Conservation (phyloP, 208 protist species). For the Trypanosoma avium region DNA sequence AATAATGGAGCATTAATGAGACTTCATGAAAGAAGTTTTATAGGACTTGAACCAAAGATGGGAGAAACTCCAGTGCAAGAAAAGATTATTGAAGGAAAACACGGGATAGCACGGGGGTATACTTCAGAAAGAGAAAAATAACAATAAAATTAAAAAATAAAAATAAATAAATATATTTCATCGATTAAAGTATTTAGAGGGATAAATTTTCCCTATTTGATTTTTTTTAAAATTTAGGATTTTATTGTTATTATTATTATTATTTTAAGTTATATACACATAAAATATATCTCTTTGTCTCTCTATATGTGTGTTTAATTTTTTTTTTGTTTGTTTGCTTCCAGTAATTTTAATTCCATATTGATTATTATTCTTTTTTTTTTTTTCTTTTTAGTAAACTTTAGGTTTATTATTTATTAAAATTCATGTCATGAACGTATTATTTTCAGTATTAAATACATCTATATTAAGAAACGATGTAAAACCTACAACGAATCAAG, state of each 20-base stretch:
- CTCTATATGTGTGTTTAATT: not conserved
- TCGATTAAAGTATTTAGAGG: not conserved
- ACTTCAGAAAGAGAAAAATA: constrained; percentile 38
- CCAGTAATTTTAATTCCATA: constrained; percentile 13
- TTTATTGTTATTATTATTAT: no score
- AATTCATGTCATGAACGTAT: not conserved
- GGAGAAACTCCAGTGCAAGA: constrained; percentile 79
- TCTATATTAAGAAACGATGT: not conserved
- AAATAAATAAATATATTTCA: not conserved
- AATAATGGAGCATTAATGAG: constrained; percentile 49
- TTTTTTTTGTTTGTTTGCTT: not conserved
- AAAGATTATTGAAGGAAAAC: constrained; percentile 58
- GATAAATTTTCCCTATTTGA: not conserved
- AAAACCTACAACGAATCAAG: not conserved
- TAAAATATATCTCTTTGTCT: not conserved
- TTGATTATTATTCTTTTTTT: not conserved
- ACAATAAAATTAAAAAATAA: constrained; percentile 1
- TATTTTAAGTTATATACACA: not conserved
- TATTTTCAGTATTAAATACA: not conserved
- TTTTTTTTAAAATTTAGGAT: not conserved
- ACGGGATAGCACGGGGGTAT: constrained; percentile 86
- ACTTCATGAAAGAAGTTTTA: constrained; percentile 69
- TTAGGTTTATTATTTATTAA: not conserved
- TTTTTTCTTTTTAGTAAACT: not conserved
- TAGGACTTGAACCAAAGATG: constrained; percentile 70